Conservation (phyloP, 371 early-diverging fungal species). For the Amoeboaphelidium protococcarum region DNA sequence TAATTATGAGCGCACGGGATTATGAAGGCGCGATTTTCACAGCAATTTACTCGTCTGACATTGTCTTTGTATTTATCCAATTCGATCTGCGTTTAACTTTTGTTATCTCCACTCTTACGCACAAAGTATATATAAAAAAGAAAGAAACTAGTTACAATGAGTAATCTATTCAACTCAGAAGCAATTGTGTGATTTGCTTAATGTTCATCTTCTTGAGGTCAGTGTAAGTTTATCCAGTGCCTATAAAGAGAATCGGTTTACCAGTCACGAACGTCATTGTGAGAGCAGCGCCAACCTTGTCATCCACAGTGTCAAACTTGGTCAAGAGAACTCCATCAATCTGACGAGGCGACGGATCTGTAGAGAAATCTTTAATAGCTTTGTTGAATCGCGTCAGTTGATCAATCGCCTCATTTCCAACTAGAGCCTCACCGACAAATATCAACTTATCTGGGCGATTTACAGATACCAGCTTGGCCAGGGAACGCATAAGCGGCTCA, state of each 20-base stretch:
- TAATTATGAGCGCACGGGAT: no score
- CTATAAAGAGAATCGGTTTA: constrained; percentile 96
- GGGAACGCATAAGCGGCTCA: constrained; percentile 84
- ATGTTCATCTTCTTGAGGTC: constrained; percentile 44
- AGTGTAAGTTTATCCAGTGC: constrained; percentile 95
- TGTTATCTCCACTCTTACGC: no score
- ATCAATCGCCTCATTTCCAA: constrained; percentile 94
- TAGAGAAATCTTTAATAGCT: constrained; percentile 66
- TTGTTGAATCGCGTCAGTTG: constrained; percentile 95
- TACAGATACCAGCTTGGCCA: constrained; percentile 77
- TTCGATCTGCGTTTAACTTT: no score
- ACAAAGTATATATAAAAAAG: no score
- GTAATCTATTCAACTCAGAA: no score
- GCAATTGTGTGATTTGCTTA: no score
- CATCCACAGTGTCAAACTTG: constrained; percentile 97
- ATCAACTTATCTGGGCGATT: constrained; percentile 93
- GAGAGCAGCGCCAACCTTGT: constrained; percentile 91
- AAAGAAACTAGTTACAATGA: no score
- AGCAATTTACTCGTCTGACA: no score
- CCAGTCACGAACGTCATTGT: constrained; percentile 89
- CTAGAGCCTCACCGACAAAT: constrained; percentile 98
- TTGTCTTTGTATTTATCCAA: no score
- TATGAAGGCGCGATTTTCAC: no score
- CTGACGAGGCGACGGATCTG: constrained; percentile 40
- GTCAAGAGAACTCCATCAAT: constrained; percentile 95